Percentiles rank a stretch among this genome's conserved stretches.
These are phyloP conservation scores for Eucalyptus shirleyi DNA, from an alignment of 345 rosid species.

Conservation along the genomic window DNA sequence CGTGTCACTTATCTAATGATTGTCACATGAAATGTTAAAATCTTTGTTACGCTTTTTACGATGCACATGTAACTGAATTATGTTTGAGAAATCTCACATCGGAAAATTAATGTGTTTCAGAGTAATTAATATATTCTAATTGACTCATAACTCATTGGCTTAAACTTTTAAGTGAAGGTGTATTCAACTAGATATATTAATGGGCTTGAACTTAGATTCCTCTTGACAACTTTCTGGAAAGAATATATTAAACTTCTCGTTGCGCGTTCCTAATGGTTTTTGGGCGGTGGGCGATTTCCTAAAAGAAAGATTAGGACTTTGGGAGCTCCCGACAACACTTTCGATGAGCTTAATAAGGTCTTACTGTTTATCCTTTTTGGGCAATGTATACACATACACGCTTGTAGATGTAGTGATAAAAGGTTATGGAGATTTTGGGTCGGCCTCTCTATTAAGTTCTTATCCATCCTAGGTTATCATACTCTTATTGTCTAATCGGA, in stretches of 20 bases:
- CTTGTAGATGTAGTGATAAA: neutral
- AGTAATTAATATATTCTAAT: too few relatives aligned
- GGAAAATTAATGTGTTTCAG: too few relatives aligned
- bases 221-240: too few relatives aligned
- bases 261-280: neutral
- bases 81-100: neutral
- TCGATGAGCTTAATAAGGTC: neutral
- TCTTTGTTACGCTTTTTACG: neutral
- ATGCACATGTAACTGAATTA: too few relatives aligned
- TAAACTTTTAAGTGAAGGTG: accelerated
- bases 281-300: too few relatives aligned
- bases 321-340: too few relatives aligned
- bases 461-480: neutral
- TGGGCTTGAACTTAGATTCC: accelerated
- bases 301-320: too few relatives aligned
- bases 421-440: neutral
- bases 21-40: neutral
- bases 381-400: neutral
- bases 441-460: neutral
- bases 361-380: too few relatives aligned
- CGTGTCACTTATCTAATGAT: neutral
- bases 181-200: too few relatives aligned
- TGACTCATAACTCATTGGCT: too few relatives aligned
- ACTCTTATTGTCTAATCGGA: neutral
- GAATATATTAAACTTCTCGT: too few relatives aligned